Conservation (phyloP, 345 rosid species). For the Carallia brachiata region DNA sequence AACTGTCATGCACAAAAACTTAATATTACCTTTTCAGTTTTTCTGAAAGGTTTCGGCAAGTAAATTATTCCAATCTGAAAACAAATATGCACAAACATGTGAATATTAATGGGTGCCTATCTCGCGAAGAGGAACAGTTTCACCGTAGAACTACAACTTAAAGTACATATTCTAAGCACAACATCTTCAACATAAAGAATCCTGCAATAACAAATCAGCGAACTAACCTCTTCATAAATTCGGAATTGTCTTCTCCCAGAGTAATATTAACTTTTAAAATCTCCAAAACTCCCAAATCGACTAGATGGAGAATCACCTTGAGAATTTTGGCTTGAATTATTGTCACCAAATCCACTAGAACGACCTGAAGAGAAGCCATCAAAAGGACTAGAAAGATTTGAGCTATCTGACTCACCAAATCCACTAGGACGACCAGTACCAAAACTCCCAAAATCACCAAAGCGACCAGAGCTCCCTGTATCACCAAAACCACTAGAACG, state of each 20-base stretch:
- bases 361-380: conserved; percentile 21
- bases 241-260: conserved; percentile 1
- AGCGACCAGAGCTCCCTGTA: conserved; percentile 3
- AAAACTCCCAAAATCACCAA: conserved; percentile 45
- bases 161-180: not conserved
- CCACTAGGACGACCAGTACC: conserved; percentile 23
- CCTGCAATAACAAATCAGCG: not conserved
- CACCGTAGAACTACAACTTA: not conserved
- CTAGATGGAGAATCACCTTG: not conserved
- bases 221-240: conserved; percentile 6
- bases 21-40: too few relatives aligned
- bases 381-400: conserved; percentile 37
- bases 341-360: conserved; percentile 37
- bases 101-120: too few relatives aligned
- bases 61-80: too few relatives aligned
- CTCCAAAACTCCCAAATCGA: conserved; percentile 27
- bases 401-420: conserved; percentile 13
- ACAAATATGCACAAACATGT: too few relatives aligned
- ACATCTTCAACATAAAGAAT: not conserved
- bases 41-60: too few relatives aligned
- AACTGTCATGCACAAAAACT: not conserved
- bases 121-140: too few relatives aligned
- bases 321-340: not conserved
- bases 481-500: conserved; percentile 18
- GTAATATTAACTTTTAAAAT: conserved; percentile 1